Evolutionary conservation across 2,329 filamentous ascomycete species (phyloP).

Genomic region (Fusarium illudens): DNA sequence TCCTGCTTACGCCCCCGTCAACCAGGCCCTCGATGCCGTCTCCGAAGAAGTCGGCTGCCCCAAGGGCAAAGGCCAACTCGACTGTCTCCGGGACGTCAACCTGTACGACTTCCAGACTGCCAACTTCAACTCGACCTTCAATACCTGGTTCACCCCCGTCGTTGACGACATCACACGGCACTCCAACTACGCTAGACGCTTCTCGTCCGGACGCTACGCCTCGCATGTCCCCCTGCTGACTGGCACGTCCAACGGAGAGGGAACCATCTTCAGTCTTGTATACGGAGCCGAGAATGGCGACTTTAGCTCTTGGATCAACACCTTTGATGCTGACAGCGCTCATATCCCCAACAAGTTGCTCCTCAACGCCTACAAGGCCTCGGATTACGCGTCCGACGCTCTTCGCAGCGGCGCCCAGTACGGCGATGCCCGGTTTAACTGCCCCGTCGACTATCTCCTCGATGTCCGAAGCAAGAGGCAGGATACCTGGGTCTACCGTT

Average conservation of each 20-base stretch:
- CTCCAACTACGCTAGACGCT: constrained; percentile 42
- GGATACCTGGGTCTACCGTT: constrained; percentile 55
- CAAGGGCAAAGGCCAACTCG: constrained; percentile 44
- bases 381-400: constrained; percentile 49
- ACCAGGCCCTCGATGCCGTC: constrained; percentile 49
- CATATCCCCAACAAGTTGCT: constrained; percentile 29
- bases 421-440: constrained; percentile 58
- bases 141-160: constrained; percentile 53
- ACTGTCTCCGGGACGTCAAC: constrained; percentile 48
- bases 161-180: constrained; percentile 48
- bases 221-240: constrained; percentile 48
- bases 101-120: constrained; percentile 33
- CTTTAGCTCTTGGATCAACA: constrained; percentile 40
- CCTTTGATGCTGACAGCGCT: constrained; percentile 35
- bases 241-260: constrained; percentile 49
- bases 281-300: constrained; percentile 45
- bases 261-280: constrained; percentile 49
- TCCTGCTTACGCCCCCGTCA: constrained; percentile 49
- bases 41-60: constrained; percentile 49
- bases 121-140: constrained; percentile 46
- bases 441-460: constrained; percentile 50
- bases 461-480: constrained; percentile 50
- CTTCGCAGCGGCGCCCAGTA: constrained; percentile 54
- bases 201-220: constrained; percentile 39
- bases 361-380: constrained; percentile 28